Conservation (phyloP, 495 filamentous ascomycete species). For the Diplogelasinospora grovesii region DNA sequence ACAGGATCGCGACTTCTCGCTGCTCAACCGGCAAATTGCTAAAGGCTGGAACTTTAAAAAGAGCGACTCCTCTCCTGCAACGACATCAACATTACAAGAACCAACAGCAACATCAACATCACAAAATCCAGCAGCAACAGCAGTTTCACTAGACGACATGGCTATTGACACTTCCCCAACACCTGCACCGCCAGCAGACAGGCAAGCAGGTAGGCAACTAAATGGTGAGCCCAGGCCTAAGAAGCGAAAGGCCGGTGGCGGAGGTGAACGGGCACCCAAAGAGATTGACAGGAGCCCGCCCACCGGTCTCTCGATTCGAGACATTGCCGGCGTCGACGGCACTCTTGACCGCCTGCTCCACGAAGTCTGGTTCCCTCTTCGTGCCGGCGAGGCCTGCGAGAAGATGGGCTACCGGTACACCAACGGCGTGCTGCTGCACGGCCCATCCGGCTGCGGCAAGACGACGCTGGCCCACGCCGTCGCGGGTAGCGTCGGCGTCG, state of each 20-base stretch:
- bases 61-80: conserved; percentile 6
- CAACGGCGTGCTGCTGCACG: conserved; percentile 85
- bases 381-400: conserved; percentile 46
- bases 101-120: too few species aligned
- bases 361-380: conserved; percentile 73
- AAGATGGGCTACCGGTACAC: conserved; percentile 65
- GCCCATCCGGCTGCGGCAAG: conserved; percentile 92
- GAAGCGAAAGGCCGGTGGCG: conserved; percentile 59
- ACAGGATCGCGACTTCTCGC: conserved; percentile 18
- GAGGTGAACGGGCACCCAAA: conserved; percentile 19
- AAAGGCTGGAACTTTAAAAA: conserved; percentile 53
- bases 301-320: conserved; percentile 64
- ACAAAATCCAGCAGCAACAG: too few species aligned
- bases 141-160: too few species aligned
- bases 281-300: conserved; percentile 63
- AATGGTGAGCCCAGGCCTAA: conserved; percentile 67
- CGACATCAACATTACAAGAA: too few species aligned
- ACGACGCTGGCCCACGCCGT: conserved; percentile 90
- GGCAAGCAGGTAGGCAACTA: conserved; percentile 34
- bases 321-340: conserved; percentile 80
- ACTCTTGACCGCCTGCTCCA: conserved; percentile 72
- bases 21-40: conserved; percentile 31
- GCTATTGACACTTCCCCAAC: too few species aligned
- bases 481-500: conserved; percentile 75
- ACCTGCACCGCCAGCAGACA: neutral